These are phyloP conservation scores for Trichoderma oligosporum DNA, from an alignment of 2,329 filamentous ascomycete species.

Conservation along the genomic window DNA sequence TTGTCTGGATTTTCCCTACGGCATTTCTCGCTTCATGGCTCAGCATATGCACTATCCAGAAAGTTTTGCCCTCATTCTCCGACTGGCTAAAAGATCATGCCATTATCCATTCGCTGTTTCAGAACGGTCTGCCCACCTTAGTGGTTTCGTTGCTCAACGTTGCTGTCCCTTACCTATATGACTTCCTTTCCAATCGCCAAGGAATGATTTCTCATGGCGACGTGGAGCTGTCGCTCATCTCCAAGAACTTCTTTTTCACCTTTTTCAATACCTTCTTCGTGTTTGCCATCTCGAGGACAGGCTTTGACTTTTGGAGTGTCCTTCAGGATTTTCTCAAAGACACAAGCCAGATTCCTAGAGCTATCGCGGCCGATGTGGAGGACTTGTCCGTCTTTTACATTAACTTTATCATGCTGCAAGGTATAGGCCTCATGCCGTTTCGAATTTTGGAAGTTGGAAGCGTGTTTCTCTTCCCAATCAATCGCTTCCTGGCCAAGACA, in stretches of 20 bases:
- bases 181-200: slow-evolving; percentile 84
- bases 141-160: slow-evolving; percentile 84
- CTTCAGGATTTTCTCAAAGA: slow-evolving; percentile 74
- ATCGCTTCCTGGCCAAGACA: slow-evolving; percentile 73
- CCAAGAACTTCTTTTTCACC: slow-evolving; percentile 98
- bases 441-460: slow-evolving; percentile 85
- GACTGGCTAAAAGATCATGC: slow-evolving; percentile 63
- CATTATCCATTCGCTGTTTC: slow-evolving; percentile 71
- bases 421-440: slow-evolving; percentile 89
- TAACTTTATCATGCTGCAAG: slow-evolving; percentile 91
- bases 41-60: slow-evolving; percentile 74
- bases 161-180: slow-evolving; percentile 88
- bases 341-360: slow-evolving; percentile 70
- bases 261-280: slow-evolving; percentile 99
- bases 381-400: slow-evolving; percentile 79
- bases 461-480: slow-evolving; percentile 78
- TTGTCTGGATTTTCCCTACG: slow-evolving; percentile 85
- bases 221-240: slow-evolving; percentile 89
- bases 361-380: slow-evolving; percentile 72
- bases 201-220: slow-evolving; percentile 95
- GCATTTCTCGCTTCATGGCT: slow-evolving; percentile 74
- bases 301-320: slow-evolving; percentile 68
- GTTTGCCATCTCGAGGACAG: slow-evolving; percentile 84
- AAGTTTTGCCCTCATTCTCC: slow-evolving; percentile 67
- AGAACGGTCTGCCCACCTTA: slow-evolving; percentile 81